A percentile compares a stretch with the other conserved stretches of the same genome.
phyloP scores from a whole-genome alignment of 1,284 basidiomycete genomes.

The Caloboletus firmus region DNA sequence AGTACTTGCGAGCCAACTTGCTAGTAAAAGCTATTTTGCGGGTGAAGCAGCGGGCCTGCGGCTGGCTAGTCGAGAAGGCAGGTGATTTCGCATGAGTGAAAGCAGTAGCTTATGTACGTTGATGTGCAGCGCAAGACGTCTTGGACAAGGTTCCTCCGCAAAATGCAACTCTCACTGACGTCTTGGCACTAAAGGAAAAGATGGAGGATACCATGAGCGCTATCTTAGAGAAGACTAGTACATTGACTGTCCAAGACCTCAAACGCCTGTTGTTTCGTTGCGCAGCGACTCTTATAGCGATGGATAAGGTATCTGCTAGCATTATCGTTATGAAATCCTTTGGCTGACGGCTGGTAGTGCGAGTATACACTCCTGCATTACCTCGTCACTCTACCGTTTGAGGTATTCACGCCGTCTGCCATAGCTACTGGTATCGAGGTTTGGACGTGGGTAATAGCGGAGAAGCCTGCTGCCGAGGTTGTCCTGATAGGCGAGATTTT shows the following conservation, averaged over 20 bases:
- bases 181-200: slow-evolving; percentile 67
- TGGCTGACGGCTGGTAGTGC: slow-evolving; percentile 46
- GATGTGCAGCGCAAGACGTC: slow-evolving; percentile 47
- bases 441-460: slow-evolving; percentile 96
- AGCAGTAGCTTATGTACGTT: neutral
- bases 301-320: slow-evolving; percentile 54
- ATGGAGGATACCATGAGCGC: slow-evolving; percentile 68
- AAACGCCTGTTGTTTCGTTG: slow-evolving; percentile 87
- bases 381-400: slow-evolving; percentile 87
- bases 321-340: neutral
- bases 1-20: slow-evolving; percentile 74
- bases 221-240: slow-evolving; percentile 69
- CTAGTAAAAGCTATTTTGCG: slow-evolving; percentile 82
- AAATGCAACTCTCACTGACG: slow-evolving; percentile 55
- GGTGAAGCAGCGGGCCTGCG: slow-evolving; percentile 86
- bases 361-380: slow-evolving; percentile 88
- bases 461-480: slow-evolving; percentile 74
- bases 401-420: slow-evolving; percentile 84
- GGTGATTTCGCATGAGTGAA: slow-evolving; percentile 7
- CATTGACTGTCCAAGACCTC: slow-evolving; percentile 76
- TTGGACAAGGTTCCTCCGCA: slow-evolving; percentile 64
- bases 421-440: slow-evolving; percentile 88
- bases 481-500: slow-evolving; percentile 84
- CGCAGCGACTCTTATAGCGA: slow-evolving; percentile 75
- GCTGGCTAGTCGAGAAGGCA: slow-evolving; percentile 57